Evolutionary conservation across 1,139 yeast genomes (phyloP), one percentile per base, ranked within the genome.

Genomic region (Yamadazyma diospyri): DNA sequence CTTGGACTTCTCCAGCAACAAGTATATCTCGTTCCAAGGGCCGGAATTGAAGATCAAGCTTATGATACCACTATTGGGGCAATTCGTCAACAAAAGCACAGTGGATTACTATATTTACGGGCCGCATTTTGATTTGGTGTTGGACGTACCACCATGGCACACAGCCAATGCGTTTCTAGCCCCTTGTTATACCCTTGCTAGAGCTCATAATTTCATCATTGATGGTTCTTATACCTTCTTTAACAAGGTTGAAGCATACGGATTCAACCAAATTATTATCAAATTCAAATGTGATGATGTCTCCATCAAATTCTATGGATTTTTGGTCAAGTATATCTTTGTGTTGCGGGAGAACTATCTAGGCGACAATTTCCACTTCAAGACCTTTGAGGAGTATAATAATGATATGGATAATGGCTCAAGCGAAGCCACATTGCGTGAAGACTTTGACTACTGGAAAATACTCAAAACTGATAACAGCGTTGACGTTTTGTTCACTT

Each of bases 141-240:
- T 89, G 5, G 83, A 80, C 39, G 76, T 94, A 0, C 97, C 97
- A 0, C 82, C 92, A 0, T 92, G 97, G 95, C 94, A 87, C 50
- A 88, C 97, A 0, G 63, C 79, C 12, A 73, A 79, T 42, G 81
- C 84, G 30, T 92, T 89, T 45, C 56, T 83, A 60, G 71, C 69
- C 32, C 66, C 70, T 17, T 72, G 76, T 13, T 76, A 74, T 27
- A 61, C 81, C 18, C 53, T 67, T 38, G 97, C 96, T 0, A 64
- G 78, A 36, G 77, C 87, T 1, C 64, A 72, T 27, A 72, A 79
- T 35, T 82, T 88, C 45, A 57, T 55, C 1, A 56, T 87, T 15
- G 61, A 59, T 2, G 95, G 96, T 0, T 69, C 79, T 1, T 85
- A 87, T 51, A 73, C 82, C 0, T 78, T 76, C 47, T 75, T 67